These are phyloP conservation scores for Dendrobium huoshanense DNA, from an alignment of 106 monocot species.

Conservation along the genomic window DNA sequence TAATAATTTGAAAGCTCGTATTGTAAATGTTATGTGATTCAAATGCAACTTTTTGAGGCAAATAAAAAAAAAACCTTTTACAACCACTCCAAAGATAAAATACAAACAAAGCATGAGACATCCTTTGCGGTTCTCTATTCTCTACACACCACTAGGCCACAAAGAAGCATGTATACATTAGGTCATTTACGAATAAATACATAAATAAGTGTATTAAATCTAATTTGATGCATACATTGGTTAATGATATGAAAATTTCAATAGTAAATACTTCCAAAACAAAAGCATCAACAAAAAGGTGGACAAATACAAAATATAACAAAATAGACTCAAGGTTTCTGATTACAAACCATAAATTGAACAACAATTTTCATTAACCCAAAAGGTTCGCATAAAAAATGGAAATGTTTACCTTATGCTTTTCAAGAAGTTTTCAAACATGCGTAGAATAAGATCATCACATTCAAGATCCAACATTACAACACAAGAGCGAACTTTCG, in stretches of 20 bases:
- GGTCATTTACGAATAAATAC: no score
- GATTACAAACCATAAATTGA: background rate
- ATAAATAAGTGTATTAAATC: background rate
- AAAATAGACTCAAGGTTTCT: background rate
- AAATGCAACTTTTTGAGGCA: no score
- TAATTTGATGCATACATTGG: background rate
- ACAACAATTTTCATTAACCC: background rate
- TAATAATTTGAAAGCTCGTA: no score
- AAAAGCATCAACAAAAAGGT: background rate
- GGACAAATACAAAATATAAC: background rate
- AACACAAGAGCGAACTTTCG: constrained; percentile 79
- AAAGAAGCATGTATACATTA: no score
- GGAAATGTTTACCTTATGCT: constrained; percentile 47
- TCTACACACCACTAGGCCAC: no score
- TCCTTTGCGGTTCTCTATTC: no score
- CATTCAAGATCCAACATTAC: constrained; percentile 92
- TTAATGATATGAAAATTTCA: background rate
- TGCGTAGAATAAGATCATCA: constrained; percentile 57
- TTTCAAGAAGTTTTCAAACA: constrained; percentile 67
- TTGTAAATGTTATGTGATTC: no score
- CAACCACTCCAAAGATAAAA: no score
- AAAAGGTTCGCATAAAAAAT: background rate
- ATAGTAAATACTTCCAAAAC: background rate
- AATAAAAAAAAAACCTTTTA: no score
- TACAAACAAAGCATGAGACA: no score